Conservation (phyloP, 2,329 filamentous ascomycete genomes). For the Bimuria novae-zelandiae region DNA sequence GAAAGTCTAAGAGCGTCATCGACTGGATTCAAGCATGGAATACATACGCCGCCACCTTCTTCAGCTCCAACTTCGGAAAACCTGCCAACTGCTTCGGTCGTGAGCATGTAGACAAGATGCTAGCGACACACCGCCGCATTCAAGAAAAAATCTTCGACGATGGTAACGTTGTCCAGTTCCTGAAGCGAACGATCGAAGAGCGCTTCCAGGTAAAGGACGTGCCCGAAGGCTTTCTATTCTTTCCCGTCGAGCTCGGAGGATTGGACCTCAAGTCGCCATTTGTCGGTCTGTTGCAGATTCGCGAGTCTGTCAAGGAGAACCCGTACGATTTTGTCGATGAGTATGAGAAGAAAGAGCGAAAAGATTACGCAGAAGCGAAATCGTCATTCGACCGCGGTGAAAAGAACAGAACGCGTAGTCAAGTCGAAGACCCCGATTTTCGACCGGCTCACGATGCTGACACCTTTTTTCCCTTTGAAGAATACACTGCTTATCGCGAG, state of each 20-base stretch:
- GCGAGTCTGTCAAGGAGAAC: slow-evolving; percentile 31
- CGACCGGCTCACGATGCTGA: slow-evolving; percentile 18
- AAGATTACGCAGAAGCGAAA: slow-evolving; percentile 41
- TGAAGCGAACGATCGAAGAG: slow-evolving; percentile 55
- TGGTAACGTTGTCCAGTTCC: slow-evolving; percentile 37
- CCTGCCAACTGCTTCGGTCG: slow-evolving; percentile 59
- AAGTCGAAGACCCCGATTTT: slow-evolving; percentile 15
- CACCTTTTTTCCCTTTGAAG: slow-evolving; percentile 34
- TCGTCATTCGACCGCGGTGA: slow-evolving; percentile 36
- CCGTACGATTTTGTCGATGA: slow-evolving; percentile 52
- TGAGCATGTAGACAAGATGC: slow-evolving; percentile 58
- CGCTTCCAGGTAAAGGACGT: slow-evolving; percentile 57
- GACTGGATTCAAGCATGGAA: slow-evolving; percentile 55
- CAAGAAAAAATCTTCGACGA: slow-evolving; percentile 54
- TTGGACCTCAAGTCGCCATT: slow-evolving; percentile 58
- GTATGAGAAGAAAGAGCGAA: slow-evolving; percentile 40
- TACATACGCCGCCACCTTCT: slow-evolving; percentile 57
- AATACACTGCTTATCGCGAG: slow-evolving; percentile 31
- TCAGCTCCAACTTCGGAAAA: slow-evolving; percentile 58
- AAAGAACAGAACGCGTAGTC: slow-evolving; percentile 5
- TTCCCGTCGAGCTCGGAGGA: slow-evolving; percentile 57
- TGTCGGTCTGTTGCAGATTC: slow-evolving; percentile 53
- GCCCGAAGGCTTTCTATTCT: slow-evolving; percentile 59
- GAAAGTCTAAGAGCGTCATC: slow-evolving; percentile 38
- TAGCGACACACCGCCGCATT: slow-evolving; percentile 55